phyloP scores from a whole-genome alignment of 441 rosid species.

The Eruca vesicaria region DNA sequence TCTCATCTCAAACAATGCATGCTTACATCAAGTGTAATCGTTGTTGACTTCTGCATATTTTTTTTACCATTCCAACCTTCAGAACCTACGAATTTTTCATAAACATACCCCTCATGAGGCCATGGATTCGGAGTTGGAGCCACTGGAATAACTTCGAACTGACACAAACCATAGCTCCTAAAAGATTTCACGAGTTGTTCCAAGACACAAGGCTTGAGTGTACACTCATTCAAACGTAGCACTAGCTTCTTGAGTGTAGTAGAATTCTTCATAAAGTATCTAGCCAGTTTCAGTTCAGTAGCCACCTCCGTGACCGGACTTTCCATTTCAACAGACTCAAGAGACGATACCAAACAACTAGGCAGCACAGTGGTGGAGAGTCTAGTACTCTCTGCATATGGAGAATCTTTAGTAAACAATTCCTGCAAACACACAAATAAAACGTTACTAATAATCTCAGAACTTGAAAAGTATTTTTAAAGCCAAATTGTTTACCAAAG shows the following conservation, averaged over 20 bases:
- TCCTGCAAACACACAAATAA: background rate
- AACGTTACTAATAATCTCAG: background rate
- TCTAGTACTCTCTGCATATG: background rate
- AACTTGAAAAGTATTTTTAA: background rate
- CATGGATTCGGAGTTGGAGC: background rate
- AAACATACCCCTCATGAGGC: background rate
- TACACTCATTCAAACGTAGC: constrained; percentile 4
- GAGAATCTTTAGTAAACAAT: background rate
- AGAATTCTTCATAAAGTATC: constrained; percentile 8
- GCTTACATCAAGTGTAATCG: no score
- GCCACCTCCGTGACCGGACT: background rate
- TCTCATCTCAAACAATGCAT: background rate
- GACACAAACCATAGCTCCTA: background rate
- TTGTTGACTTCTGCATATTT: no score
- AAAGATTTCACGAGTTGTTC: background rate
- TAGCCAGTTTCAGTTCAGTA: background rate
- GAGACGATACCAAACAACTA: constrained; percentile 19
- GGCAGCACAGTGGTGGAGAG: background rate
- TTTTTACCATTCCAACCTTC: background rate
- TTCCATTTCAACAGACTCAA: constrained; percentile 11
- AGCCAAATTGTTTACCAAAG: background rate
- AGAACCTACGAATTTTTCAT: background rate
- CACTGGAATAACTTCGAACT: constrained; percentile 1
- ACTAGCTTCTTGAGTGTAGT: constrained; percentile 4
- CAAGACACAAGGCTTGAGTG: background rate